A percentile compares a stretch with the other conserved stretches of the same genome.
Evolutionary conservation across 805 yeast genomes (phyloP).

Genomic region (Saturnispora sanitii): DNA sequence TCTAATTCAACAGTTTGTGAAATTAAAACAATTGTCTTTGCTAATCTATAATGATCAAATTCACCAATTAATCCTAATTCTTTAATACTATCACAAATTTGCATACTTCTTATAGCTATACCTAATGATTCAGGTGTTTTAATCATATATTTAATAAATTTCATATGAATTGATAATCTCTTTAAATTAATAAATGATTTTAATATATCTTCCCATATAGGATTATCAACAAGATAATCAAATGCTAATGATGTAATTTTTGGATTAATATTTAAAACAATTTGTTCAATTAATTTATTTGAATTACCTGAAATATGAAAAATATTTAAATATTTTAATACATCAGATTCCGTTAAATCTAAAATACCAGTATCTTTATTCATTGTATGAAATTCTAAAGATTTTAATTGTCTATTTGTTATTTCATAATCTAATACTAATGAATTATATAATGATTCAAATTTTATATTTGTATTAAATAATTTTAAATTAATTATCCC

Average conservation of each 20-base stretch:
- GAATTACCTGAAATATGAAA: slow-evolving; percentile 3
- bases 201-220: neutral
- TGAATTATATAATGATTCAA: neutral
- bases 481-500: neutral
- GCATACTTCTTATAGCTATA: slow-evolving; percentile 1
- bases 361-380: neutral
- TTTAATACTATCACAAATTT: slow-evolving; percentile 1
- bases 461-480: neutral
- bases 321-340: neutral
- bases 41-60: neutral
- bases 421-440: neutral
- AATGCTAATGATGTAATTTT: neutral
- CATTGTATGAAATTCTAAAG: neutral
- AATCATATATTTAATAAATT: neutral
- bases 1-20: slow-evolving; percentile 1
- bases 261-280: neutral
- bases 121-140: slow-evolving; percentile 3
- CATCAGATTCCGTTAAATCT: neutral
- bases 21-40: slow-evolving; percentile 1
- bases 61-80: neutral
- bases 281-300: neutral
- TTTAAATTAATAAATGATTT: neutral
- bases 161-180: slow-evolving; percentile 1
- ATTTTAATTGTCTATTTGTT: neutral
- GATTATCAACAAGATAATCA: neutral